Conservation (phyloP, 2,329 filamentous ascomycete species). For the Metarhizium album region DNA sequence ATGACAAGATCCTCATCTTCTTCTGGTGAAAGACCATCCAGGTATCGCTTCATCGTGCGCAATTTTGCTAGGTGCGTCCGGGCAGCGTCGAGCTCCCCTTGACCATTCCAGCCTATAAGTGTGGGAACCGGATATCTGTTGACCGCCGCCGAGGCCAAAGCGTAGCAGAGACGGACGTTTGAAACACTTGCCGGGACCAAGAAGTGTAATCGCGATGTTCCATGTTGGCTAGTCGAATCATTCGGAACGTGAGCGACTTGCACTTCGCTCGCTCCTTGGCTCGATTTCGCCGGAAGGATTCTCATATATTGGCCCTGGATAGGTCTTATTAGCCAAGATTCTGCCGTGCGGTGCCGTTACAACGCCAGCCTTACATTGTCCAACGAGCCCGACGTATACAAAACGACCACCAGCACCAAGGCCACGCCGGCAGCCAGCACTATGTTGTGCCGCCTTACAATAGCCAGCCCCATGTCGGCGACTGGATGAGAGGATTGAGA, state of each 20-base stretch:
- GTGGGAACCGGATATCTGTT: constrained; percentile 27
- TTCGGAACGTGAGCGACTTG: not conserved
- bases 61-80: constrained; percentile 29
- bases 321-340: not conserved
- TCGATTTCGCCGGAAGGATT: not conserved
- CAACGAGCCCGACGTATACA: not conserved
- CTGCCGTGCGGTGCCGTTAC: not conserved
- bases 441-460: constrained; percentile 1
- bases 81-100: constrained; percentile 23
- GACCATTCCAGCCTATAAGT: constrained; percentile 28
- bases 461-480: not conserved
- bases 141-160: constrained; percentile 25
- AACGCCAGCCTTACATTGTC: constrained; percentile 1
- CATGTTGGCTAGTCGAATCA: not conserved
- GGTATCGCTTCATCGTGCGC: constrained; percentile 24
- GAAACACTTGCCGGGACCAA: constrained; percentile 25
- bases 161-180: constrained; percentile 28
- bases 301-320: not conserved
- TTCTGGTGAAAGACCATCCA: constrained; percentile 16
- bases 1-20: constrained; percentile 49
- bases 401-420: not conserved
- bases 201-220: constrained; percentile 25
- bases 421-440: constrained; percentile 2
- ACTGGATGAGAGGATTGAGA: not conserved
- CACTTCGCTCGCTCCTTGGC: no score